Percentiles rank a stretch among this genome's conserved stretches.
Conservation (phyloP, 306 rosid genomes). For the Ammopiptanthus mongolicus region DNA sequence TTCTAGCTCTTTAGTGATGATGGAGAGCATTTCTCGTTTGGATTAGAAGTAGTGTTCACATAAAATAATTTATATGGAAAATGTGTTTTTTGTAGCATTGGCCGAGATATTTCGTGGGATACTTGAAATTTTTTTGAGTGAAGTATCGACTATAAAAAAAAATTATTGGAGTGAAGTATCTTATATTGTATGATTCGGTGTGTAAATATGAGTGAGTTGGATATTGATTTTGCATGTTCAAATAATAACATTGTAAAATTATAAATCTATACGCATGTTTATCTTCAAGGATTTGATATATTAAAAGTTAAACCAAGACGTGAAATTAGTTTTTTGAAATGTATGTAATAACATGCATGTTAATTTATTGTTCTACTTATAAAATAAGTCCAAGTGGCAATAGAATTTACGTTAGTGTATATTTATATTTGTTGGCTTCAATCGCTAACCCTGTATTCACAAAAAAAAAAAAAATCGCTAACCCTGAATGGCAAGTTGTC, state of each 20-base stretch:
- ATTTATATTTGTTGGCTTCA: not conserved
- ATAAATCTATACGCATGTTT: not conserved
- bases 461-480: too few species aligned
- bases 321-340: not conserved
- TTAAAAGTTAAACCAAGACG: not conserved
- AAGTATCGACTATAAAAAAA: too few species aligned
- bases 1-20: not conserved
- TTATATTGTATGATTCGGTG: too few species aligned
- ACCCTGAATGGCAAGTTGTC: not conserved
- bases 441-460: not conserved
- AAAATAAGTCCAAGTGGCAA: conserved; percentile 8
- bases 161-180: too few species aligned
- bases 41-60: not conserved
- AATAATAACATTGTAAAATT: not conserved
- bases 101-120: not conserved
- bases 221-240: not conserved
- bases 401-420: not conserved
- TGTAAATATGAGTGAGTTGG: not conserved
- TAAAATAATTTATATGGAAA: not conserved
- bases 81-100: not conserved
- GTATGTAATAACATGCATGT: not conserved
- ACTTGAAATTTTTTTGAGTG: too few species aligned
- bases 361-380: not conserved
- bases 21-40: not conserved
- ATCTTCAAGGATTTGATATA: not conserved